Evolutionary conservation across 2,329 filamentous ascomycete genomes (phyloP).

Genomic region (Fusarium beomiforme): DNA sequence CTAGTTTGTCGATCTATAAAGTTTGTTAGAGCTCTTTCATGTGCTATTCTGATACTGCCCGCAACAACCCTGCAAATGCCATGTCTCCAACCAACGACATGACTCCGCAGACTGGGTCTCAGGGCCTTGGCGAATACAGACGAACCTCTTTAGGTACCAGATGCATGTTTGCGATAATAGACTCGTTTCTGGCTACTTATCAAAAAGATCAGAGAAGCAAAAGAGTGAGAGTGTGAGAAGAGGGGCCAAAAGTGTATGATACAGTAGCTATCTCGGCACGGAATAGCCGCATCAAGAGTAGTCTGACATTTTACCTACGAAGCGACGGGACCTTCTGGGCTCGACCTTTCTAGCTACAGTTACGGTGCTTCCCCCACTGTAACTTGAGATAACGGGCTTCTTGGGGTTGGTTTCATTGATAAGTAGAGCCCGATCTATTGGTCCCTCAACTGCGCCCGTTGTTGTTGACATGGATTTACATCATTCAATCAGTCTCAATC

Average conservation of each 20-base stretch:
- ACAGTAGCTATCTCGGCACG: conserved; percentile 12
- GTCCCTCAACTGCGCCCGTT: conserved; percentile 13
- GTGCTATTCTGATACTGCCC: not conserved
- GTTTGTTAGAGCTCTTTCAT: conserved; percentile 15
- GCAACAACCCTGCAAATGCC: conserved; percentile 34
- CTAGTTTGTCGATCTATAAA: conserved; percentile 89
- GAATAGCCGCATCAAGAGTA: conserved; percentile 32
- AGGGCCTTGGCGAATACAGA: conserved; percentile 26
- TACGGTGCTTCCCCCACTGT: conserved; percentile 20
- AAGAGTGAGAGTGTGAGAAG: not conserved
- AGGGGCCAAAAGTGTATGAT: conserved; percentile 3
- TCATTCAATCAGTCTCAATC: conserved; percentile 1
- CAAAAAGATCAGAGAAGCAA: not conserved
- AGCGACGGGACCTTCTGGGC: conserved; percentile 5
- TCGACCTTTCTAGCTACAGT: not conserved
- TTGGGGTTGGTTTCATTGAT: conserved; percentile 19
- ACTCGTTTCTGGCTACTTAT: not conserved
- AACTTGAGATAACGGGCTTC: conserved; percentile 17
- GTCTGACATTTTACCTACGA: conserved; percentile 19
- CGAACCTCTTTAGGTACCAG: conserved; percentile 60
- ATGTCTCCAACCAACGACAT: conserved; percentile 18
- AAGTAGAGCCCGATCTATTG: conserved; percentile 22
- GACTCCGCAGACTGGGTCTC: conserved; percentile 15
- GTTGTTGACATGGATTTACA: conserved; percentile 6
- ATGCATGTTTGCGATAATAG: conserved; percentile 52